These are phyloP conservation scores for Phytopythium cucurbitacearum DNA, from an alignment of 352 stramenopile genomes.

Conservation along the genomic window DNA sequence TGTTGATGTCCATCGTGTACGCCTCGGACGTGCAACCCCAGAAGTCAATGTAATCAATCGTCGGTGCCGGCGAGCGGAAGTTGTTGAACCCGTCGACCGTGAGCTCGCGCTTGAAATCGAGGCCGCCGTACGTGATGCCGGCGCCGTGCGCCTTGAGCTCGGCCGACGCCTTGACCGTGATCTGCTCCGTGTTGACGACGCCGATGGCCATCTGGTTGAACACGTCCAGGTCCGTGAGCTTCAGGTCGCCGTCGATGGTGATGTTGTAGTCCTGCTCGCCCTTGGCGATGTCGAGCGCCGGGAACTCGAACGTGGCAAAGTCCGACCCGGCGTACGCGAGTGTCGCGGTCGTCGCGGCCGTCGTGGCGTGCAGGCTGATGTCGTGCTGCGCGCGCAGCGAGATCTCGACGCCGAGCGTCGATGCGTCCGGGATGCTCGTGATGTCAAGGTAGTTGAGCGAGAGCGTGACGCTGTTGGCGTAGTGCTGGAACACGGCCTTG, in stretches of 20 bases:
- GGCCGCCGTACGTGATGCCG: slow-evolving; percentile 43
- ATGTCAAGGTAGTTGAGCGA: slow-evolving; percentile 69
- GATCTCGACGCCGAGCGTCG: slow-evolving; percentile 40
- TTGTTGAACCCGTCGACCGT: slow-evolving; percentile 46
- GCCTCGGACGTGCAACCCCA: slow-evolving; percentile 31
- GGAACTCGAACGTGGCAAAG: slow-evolving; percentile 47
- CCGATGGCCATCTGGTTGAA: slow-evolving; percentile 40
- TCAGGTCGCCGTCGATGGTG: slow-evolving; percentile 24
- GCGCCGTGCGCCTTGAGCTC: slow-evolving; percentile 38
- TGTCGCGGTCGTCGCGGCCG: slow-evolving; percentile 43
- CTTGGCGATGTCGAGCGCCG: slow-evolving; percentile 44
- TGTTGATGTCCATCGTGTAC: slow-evolving; percentile 59
- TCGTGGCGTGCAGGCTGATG: slow-evolving; percentile 29
- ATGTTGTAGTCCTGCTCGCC: slow-evolving; percentile 52
- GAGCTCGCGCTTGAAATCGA: slow-evolving; percentile 45
- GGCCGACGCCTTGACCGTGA: slow-evolving; percentile 34
- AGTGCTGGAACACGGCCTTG: slow-evolving; percentile 53
- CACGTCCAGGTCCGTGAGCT: slow-evolving; percentile 31
- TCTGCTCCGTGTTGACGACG: slow-evolving; percentile 26
- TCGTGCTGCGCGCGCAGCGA: slow-evolving; percentile 52
- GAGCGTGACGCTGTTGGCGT: slow-evolving; percentile 50
- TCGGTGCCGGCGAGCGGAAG: slow-evolving; percentile 36
- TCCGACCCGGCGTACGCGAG: slow-evolving; percentile 35
- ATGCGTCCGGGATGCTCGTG: slow-evolving; percentile 28
- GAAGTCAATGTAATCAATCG: slow-evolving; percentile 56